Conservation (phyloP, 2,329 filamentous ascomycete species). For the Exophiala oligosperma region DNA sequence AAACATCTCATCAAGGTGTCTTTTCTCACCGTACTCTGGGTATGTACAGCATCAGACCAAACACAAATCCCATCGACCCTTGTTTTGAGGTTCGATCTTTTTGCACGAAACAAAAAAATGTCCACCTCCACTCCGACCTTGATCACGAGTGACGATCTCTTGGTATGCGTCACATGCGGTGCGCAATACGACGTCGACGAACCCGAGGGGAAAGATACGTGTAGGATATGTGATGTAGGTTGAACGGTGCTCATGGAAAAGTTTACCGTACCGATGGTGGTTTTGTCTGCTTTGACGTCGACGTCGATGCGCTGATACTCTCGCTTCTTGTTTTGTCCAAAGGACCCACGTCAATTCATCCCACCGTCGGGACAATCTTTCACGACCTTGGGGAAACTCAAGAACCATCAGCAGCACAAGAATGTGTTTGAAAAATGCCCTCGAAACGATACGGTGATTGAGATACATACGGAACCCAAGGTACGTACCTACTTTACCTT, state of each 20-base stretch:
- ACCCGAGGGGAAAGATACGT: slow-evolving; percentile 16
- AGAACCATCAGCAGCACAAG: slow-evolving; percentile 6
- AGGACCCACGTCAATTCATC: slow-evolving; percentile 30
- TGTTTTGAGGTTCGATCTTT: no score
- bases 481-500: slow-evolving; percentile 6
- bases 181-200: slow-evolving; percentile 28
- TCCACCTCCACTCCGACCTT: slow-evolving; percentile 10
- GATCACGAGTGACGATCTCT: slow-evolving; percentile 22
- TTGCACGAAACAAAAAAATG: neutral
- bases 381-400: slow-evolving; percentile 59
- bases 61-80: no score
- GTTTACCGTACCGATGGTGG: neutral
- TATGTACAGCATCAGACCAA: no score
- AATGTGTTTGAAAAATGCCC: slow-evolving; percentile 24
- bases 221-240: slow-evolving; percentile 27
- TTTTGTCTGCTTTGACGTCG: no score
- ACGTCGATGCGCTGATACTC: no score
- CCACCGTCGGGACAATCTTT: slow-evolving; percentile 25
- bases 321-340: neutral
- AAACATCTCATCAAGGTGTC: no score
- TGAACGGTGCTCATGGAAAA: neutral
- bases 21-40: no score
- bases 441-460: slow-evolving; percentile 19
- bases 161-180: slow-evolving; percentile 29
- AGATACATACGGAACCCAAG: slow-evolving; percentile 30